Conservation (phyloP, 331 rosid species). For the Arachis monticola region DNA sequence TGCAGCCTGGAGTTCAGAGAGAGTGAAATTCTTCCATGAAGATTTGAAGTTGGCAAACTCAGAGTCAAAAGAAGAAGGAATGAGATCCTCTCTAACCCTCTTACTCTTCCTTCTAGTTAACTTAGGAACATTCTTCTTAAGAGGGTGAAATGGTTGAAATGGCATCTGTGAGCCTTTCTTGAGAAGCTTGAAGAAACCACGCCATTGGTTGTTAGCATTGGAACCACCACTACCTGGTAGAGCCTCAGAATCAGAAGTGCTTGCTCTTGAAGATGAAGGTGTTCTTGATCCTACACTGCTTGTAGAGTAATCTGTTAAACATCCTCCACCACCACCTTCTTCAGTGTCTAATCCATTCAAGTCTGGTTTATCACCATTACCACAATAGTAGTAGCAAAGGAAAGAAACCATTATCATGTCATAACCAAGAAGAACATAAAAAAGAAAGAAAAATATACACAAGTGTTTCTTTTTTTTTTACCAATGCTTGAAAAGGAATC, state of each 20-base stretch:
- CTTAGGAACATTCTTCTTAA: conserved; percentile 58
- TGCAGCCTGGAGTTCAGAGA: conserved; percentile 66
- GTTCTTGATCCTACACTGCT: conserved; percentile 55
- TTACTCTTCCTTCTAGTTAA: conserved; percentile 78
- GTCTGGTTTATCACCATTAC: conserved; percentile 43
- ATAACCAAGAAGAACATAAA: too few relatives aligned
- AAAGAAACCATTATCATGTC: neutral
- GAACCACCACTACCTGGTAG: conserved; percentile 14
- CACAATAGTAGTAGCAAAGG: conserved; percentile 5
- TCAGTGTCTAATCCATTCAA: conserved; percentile 52
- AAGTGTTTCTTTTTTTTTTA: conserved; percentile 7
- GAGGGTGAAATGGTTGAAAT: conserved; percentile 62
- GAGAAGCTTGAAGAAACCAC: conserved; percentile 62
- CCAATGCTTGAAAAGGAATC: conserved; percentile 66
- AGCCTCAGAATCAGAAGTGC: conserved; percentile 73
- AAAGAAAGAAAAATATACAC: neutral
- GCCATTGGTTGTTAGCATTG: conserved; percentile 48
- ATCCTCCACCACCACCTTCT: conserved; percentile 50
- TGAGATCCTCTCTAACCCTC: conserved; percentile 66
- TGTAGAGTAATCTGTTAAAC: conserved; percentile 43
- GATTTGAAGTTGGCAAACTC: conserved; percentile 70
- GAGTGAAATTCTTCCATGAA: conserved; percentile 81
- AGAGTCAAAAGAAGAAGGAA: conserved; percentile 65
- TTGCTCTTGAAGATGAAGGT: conserved; percentile 56
- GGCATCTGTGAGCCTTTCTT: conserved; percentile 73